Base-by-base conservation (phyloP, 331 rosid genomes). In the Quercus tomentella region DNA sequence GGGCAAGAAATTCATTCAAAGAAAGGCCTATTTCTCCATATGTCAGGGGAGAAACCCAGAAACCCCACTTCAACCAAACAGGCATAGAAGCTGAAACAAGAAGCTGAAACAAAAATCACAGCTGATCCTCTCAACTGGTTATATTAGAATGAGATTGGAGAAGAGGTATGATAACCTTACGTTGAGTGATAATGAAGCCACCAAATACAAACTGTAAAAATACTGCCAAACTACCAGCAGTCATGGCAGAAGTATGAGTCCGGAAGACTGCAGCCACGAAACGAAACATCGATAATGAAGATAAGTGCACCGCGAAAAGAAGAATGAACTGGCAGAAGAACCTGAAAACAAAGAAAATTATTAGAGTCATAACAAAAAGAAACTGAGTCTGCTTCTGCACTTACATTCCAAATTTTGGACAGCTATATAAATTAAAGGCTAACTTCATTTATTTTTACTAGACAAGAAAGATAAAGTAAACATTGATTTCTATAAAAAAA, bases 11-110 rank as follows among this genome's bases (percentile, higher is more conserved):
- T 80, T 91, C 93, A 56, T 89, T 91, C 16, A 79, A 78, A 9
- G 86, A 78, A 23, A 89, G 37, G 33, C 87, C 93, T 74, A 91
- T 82, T 82, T 85, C 93, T 71, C 90, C 96, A 60, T 89, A 91
- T 15, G 91, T 14, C 84, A 91, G 4, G 49, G 95, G 95, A 72
- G 90, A 85, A 84, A 87, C 51, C 96, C 96, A 89, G 56, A 87
- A 89, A 49, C 87, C 90, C 96, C 91, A 91, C 67, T 70, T 75
- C 81, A 91, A 79, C 93, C 96, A 91, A 57, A 66, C 79, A 14
- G 93, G 96, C 90, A 91, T 84, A 72, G 86, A 72, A 68, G 91
- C 96, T 91, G 84, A 80, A 85, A 82, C 5, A 75, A 57, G 86
- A 72, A 68, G 91, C 96, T 91, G 84, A 80, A 85, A 82, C 5